Evolutionary conservation across 2,329 filamentous ascomycete species (phyloP).

Genomic region (Phyllosticta citrichinensis): DNA sequence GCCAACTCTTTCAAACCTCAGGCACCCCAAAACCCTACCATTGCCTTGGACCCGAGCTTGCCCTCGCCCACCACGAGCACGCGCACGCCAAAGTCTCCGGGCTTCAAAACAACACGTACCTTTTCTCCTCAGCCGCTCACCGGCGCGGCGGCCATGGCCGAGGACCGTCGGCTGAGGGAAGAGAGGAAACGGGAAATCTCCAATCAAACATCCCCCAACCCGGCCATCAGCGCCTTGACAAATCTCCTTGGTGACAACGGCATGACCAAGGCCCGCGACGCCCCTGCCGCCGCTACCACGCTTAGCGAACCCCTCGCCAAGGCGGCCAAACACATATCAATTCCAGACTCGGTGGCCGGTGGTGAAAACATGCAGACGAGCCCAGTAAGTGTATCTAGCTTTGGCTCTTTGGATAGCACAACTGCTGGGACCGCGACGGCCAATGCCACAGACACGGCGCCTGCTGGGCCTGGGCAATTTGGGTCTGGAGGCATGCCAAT

Average conservation of each 20-base stretch:
- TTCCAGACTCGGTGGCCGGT: constrained; percentile 35
- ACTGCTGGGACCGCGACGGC: constrained; percentile 36
- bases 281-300: constrained; percentile 30
- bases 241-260: constrained; percentile 32
- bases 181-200: constrained; percentile 19
- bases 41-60: constrained; percentile 14
- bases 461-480: constrained; percentile 33
- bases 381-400: constrained; percentile 44
- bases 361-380: constrained; percentile 41
- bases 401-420: constrained; percentile 42
- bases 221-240: constrained; percentile 34
- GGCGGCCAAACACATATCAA: constrained; percentile 38
- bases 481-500: constrained; percentile 35
- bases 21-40: constrained; percentile 9
- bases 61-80: constrained; percentile 18
- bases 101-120: constrained; percentile 24
- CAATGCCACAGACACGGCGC: constrained; percentile 37
- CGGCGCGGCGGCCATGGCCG: constrained; percentile 38
- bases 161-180: constrained; percentile 35
- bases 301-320: constrained; percentile 40
- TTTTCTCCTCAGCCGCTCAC: constrained; percentile 35
- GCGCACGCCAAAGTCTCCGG: constrained; percentile 33
- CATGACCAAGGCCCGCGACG: constrained; percentile 35
- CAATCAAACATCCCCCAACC: constrained; percentile 40
- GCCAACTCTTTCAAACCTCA: constrained; percentile 14